phyloP scores from a whole-genome alignment of 495 filamentous ascomycete species.

The Aspergillus diversus region DNA sequence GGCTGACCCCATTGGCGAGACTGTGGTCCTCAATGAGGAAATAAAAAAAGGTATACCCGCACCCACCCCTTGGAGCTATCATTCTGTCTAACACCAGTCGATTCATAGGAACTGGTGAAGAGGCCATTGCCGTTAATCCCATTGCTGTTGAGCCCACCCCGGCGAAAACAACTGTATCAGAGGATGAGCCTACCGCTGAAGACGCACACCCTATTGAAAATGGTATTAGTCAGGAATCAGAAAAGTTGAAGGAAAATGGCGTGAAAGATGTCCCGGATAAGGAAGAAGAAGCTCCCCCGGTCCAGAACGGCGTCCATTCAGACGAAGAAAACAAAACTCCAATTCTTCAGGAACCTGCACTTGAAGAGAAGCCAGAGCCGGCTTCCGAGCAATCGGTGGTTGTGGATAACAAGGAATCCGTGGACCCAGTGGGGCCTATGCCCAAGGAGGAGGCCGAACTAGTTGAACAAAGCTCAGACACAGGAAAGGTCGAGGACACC shows the following conservation, averaged over 20 bases:
- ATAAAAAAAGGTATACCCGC: constrained; percentile 19
- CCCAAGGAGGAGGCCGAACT: constrained; percentile 16
- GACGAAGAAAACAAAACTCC: constrained; percentile 8
- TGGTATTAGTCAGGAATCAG: constrained; percentile 17
- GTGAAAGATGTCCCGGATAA: constrained; percentile 11
- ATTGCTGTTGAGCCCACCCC: constrained; percentile 21
- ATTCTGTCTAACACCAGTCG: background rate
- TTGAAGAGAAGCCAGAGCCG: constrained; percentile 21
- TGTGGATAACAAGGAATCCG: constrained; percentile 12
- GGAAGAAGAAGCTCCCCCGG: constrained; percentile 7
- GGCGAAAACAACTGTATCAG: constrained; percentile 2
- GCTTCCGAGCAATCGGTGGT: constrained; percentile 8
- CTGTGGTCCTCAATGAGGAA: constrained; percentile 60
- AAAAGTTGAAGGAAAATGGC: constrained; percentile 19
- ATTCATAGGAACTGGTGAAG: constrained; percentile 14
- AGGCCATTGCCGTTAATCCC: constrained; percentile 22
- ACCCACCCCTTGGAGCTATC: background rate
- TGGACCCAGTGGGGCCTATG: constrained; percentile 11
- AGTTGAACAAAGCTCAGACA: constrained; percentile 15
- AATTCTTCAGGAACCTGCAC: constrained; percentile 8
- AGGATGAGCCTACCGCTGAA: background rate
- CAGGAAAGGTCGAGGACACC: constrained; percentile 12
- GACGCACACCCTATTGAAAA: constrained; percentile 13
- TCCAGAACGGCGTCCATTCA: constrained; percentile 14
- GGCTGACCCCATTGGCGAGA: constrained; percentile 27